phyloP scores from a whole-genome alignment of 768 basidiomycete genomes.

The Rhodosporidiobolus sp. region DNA sequence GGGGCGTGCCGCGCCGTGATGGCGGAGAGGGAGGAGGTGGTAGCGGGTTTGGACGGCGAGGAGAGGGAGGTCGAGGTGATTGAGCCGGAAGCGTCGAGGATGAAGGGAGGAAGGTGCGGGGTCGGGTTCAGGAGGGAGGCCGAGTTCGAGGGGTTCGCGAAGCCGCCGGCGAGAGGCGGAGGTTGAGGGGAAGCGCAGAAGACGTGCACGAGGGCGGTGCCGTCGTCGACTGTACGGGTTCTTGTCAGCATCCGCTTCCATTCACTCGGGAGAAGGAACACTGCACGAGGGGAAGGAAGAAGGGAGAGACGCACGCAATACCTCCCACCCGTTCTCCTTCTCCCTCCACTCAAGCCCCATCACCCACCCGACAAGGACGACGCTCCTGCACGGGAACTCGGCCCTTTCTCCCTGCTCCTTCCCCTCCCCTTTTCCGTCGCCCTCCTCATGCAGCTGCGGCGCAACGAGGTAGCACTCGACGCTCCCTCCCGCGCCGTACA shows the following conservation, averaged over 20 bases:
- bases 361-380: slow-evolving; percentile 23
- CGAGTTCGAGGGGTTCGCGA: too few species aligned
- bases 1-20: neutral
- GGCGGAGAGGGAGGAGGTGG: neutral
- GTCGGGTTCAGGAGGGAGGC: neutral
- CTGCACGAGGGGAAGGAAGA: neutral
- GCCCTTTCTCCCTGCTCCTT: too few species aligned
- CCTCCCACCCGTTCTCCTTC: slow-evolving; percentile 3
- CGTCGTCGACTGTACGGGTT: slow-evolving; percentile 26
- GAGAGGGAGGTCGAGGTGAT: neutral
- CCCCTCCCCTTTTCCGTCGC: neutral
- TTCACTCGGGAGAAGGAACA: too few species aligned
- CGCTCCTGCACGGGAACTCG: slow-evolving; percentile 21
- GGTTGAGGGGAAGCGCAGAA: neutral
- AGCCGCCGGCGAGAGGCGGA: neutral
- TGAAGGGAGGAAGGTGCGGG: neutral
- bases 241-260: neutral
- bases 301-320: slow-evolving; percentile 12
- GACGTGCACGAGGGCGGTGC: slow-evolving; percentile 21
- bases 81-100: neutral
- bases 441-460: too few species aligned
- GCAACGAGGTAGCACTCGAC: slow-evolving; percentile 21
- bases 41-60: neutral
- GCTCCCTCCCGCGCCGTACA: neutral
- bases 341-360: slow-evolving; percentile 12